phyloP scores from a whole-genome alignment of 2,329 filamentous ascomycete genomes.

The Fusarium beomiforme region DNA sequence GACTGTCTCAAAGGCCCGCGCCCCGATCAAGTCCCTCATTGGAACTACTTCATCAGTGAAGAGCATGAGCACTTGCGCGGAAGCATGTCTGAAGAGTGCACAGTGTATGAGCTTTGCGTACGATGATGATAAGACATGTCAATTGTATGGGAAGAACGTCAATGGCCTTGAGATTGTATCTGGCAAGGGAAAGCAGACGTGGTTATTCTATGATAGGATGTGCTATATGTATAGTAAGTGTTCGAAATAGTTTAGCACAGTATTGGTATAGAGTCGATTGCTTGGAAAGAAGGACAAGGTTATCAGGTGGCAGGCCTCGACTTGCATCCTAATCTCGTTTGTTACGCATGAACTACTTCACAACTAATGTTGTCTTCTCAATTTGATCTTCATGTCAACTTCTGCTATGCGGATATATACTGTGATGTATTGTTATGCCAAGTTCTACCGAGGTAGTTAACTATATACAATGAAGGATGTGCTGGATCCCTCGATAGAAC shows the following conservation, averaged over 20 bases:
- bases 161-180: not conserved
- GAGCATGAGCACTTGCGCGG: not conserved
- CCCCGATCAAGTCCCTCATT: not conserved
- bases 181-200: not conserved
- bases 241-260: not conserved
- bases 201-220: not conserved
- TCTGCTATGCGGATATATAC: not conserved
- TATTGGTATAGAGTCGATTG: not conserved
- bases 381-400: rapidly evolving
- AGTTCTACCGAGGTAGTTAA: not conserved
- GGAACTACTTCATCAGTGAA: not conserved
- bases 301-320: not conserved
- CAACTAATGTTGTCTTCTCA: rapidly evolving
- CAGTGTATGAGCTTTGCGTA: conserved; percentile 4
- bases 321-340: not conserved
- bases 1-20: not conserved
- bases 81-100: not conserved
- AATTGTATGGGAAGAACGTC: not conserved
- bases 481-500: not conserved
- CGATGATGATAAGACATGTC: not conserved
- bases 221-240: not conserved
- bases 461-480: not conserved
- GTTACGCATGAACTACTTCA: rapidly evolving
- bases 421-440: not conserved
- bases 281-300: no score